Percentiles rank a stretch among this genome's conserved stretches.
phyloP scores from a whole-genome alignment of 495 filamentous ascomycete genomes.

The Daldinia vernicosa region DNA sequence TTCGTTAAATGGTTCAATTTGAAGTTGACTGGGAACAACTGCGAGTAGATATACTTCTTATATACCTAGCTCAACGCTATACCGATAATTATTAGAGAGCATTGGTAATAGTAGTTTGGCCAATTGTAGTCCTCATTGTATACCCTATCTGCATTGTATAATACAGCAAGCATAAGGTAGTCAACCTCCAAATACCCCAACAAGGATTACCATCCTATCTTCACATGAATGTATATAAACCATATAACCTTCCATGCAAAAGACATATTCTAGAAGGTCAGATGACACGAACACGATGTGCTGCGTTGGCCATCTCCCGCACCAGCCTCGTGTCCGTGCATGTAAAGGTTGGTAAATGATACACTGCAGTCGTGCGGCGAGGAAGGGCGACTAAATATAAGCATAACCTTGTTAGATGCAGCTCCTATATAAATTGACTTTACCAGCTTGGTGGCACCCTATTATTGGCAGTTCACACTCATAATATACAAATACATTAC shows the following conservation, averaged over 20 bases:
- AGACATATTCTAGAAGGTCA: slow-evolving; percentile 13
- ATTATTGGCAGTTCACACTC: slow-evolving; percentile 9
- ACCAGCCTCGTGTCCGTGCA: slow-evolving; percentile 4
- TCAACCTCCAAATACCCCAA: neutral
- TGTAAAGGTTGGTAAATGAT: slow-evolving; percentile 7
- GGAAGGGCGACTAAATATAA: neutral
- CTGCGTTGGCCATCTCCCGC: slow-evolving; percentile 13
- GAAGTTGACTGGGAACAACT: no score
- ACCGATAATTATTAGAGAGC: no score
- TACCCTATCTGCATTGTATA: no score
- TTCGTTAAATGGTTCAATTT: no score
- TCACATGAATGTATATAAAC: neutral
- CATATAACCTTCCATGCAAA: neutral
- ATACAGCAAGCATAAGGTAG: no score
- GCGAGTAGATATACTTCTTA: no score
- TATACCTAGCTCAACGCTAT: no score
- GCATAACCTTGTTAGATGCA: neutral
- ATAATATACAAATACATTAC: no score
- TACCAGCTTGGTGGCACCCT: slow-evolving; percentile 8
- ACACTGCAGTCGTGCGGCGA: slow-evolving; percentile 26
- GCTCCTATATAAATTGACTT: slow-evolving; percentile 13
- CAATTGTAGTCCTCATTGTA: no score
- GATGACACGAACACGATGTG: slow-evolving; percentile 26
- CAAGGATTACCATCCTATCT: neutral
- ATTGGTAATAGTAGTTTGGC: no score